Base-by-base conservation (phyloP, 2,329 filamentous ascomycete genomes). In the Reticulascus tulasneorum region DNA sequence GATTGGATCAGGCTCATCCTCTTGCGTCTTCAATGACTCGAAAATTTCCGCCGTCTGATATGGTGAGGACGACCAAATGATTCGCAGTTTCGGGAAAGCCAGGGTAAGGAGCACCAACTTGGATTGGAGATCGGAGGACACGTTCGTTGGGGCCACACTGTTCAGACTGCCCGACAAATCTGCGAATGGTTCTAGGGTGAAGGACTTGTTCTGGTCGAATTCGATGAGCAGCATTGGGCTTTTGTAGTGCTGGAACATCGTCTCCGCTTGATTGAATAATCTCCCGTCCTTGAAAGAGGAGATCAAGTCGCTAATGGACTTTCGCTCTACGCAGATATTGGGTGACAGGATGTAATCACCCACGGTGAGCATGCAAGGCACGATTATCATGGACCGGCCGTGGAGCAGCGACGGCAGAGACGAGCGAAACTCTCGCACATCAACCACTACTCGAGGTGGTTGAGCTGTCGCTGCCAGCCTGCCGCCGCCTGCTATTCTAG, bases 31-130 rank as follows among this genome's bases (percentile, higher is more conserved):
- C 36, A 98, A 75, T 47, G 88, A 83, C 51, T 90, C 84, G 57
- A 98, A 97, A 44, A 98, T 97, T 66, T 97, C 90, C 2, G 93
- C 93, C 1, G 93, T 97, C 60, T 98, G 90, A 55, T 94, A 95
- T 0, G 93, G 91, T 9, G 84, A 89, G 8, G 79, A 86, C 8
- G 86, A 93, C 93, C 93, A 98, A 50, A 98, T 88, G 49, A 98
- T 85, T 47, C 87, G 84, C 31, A 98, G 73, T 16, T 79, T 79
- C 0, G 93, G 93, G 51, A 97, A 98, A 0, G 91, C 86, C 6
- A 98, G 76, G 0, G 90, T 96, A 15, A 98, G 75, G 28, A 97
- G 79, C 10, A 96, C 93, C 29, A 98, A 73, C 61, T 96, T 93
- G 44, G 84, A 84, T 58, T 98, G 93, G 21, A 96, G 71, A 54